A percentile compares a stretch with the other conserved stretches of the same genome.
phyloP scores from a whole-genome alignment of 208 protist species.

The Crithidia mellificae region DNA sequence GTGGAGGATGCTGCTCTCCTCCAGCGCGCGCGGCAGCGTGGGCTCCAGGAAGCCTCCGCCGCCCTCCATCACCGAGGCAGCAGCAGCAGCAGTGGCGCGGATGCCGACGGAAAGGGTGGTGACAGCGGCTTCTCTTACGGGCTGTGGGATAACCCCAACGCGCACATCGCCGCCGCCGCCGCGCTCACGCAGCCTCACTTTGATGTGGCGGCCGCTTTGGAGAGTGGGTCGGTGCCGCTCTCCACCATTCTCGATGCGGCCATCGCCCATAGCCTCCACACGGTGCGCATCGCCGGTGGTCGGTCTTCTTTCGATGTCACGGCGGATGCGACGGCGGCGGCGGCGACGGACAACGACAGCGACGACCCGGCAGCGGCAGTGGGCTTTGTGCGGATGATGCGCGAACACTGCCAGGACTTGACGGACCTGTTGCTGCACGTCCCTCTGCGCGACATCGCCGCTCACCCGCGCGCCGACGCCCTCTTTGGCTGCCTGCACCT shows the following conservation, averaged over 20 bases:
- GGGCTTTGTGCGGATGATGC: slow-evolving; percentile 20
- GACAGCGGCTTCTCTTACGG: neutral
- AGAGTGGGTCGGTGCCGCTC: slow-evolving; percentile 23
- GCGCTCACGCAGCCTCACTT: neutral
- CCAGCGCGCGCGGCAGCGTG: slow-evolving; percentile 10
- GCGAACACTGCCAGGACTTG: slow-evolving; percentile 26
- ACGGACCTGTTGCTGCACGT: slow-evolving; percentile 36
- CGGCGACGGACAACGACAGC: neutral
- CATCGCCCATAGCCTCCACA: slow-evolving; percentile 25
- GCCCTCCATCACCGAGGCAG: neutral
- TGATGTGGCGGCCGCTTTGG: slow-evolving; percentile 24
- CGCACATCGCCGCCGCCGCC: neutral
- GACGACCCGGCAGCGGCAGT: slow-evolving; percentile 13
- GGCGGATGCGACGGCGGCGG: neutral
- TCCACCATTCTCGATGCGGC: slow-evolving; percentile 35
- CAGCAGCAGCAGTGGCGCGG: neutral
- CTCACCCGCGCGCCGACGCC: slow-evolving; percentile 29
- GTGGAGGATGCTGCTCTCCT: slow-evolving; percentile 28
- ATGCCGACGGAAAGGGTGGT: no score
- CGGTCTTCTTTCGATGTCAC: slow-evolving; percentile 12
- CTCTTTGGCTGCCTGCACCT: slow-evolving; percentile 43
- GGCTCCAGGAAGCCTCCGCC: slow-evolving; percentile 3
- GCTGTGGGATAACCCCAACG: neutral
- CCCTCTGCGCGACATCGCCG: slow-evolving; percentile 40
- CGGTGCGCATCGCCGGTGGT: slow-evolving; percentile 16